These are phyloP conservation scores for Globisporangium perplexum DNA, from an alignment of 352 stramenopile species.

Conservation along the genomic window DNA sequence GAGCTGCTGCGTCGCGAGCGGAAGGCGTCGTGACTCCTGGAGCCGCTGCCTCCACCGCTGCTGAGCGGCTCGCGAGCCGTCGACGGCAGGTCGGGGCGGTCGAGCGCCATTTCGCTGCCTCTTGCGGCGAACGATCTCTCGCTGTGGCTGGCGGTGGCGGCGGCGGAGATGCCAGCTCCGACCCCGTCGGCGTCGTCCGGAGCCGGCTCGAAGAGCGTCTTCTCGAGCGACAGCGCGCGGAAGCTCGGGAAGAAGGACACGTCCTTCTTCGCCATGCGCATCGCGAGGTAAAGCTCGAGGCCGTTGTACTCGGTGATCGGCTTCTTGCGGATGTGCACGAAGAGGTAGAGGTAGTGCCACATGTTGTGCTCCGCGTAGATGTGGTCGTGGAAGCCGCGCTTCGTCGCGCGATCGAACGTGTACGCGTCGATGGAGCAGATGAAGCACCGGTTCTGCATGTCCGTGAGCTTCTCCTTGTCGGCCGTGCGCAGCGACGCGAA, in stretches of 20 bases:
- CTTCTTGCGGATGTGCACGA: constrained; percentile 79
- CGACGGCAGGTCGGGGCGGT: background rate
- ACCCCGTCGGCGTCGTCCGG: background rate
- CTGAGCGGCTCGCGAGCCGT: background rate
- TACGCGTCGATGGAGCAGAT: constrained; percentile 81
- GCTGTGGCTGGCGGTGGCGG: no score
- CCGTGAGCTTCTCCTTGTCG: constrained; percentile 58
- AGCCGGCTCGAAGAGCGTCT: background rate
- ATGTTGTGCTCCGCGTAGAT: constrained; percentile 77
- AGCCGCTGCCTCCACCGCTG: background rate
- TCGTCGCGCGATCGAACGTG: constrained; percentile 64
- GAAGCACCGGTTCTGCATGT: constrained; percentile 71
- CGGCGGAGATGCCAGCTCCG: background rate
- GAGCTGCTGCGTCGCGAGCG: background rate
- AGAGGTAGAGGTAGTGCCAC: constrained; percentile 78
- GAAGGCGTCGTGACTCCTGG: background rate
- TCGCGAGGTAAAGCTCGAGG: constrained; percentile 74
- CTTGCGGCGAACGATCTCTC: background rate
- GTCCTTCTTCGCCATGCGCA: constrained; percentile 70
- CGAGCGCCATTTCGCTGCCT: background rate
- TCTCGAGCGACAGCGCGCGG: constrained; percentile 47
- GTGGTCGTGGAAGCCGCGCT: constrained; percentile 66
- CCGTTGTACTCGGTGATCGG: constrained; percentile 73
- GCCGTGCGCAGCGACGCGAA: constrained; percentile 64
- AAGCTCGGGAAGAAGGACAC: constrained; percentile 74